Evolutionary conservation across 2,329 filamentous ascomycete genomes (phyloP), one percentile per base, ranked within the genome.

Genomic region (Colletotrichum tamarilloi): DNA sequence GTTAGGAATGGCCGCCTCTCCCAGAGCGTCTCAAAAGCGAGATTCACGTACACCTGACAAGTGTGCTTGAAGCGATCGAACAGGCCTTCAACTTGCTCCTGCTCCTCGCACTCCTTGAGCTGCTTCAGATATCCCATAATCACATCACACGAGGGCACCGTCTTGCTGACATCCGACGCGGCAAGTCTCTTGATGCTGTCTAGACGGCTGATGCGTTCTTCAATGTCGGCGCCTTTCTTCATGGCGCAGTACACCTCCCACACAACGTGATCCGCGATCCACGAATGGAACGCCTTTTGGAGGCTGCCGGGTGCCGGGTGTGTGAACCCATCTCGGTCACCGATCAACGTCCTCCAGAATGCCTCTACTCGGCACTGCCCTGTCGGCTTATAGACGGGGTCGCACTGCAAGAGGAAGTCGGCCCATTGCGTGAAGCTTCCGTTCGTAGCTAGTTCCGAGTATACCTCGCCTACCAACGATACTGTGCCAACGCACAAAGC

Each of bases 311-410:
- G 62, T 11, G 73, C 73, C 2, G 70, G 70, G 52, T 67, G 59
- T 6, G 19, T 46, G 16, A 49, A 30, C 6, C 57, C 62, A 74
- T 79, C 74, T 16, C 72, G 72, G 56, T 78, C 78, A 67, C 75
- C 75, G 56, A 79, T 77, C 59, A 79, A 75, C 2, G 77, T 78
- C 16, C 78, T 75, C 75, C 76, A 79, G 67, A 79, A 77, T 26
- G 76, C 77, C 26, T 79, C 77, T 30, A 78, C 76, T 12, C 78
- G 75, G 66, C 76, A 77, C 35, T 79, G 75, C 9, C 72, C 35
- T 0, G 76, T 78, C 28, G 68, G 68, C 1, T 60, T 7, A 56
- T 79, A 79, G 1, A 69, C 75, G 1, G 53, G 22, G n/a, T 75
- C 77, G 14, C 74, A 77, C 57, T 79, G 74, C 26, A 75, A 42